Evolutionary conservation across 768 basidiomycete species (phyloP), one percentile per base, ranked within the genome.

Genomic region (Clitopilus hobsonii): DNA sequence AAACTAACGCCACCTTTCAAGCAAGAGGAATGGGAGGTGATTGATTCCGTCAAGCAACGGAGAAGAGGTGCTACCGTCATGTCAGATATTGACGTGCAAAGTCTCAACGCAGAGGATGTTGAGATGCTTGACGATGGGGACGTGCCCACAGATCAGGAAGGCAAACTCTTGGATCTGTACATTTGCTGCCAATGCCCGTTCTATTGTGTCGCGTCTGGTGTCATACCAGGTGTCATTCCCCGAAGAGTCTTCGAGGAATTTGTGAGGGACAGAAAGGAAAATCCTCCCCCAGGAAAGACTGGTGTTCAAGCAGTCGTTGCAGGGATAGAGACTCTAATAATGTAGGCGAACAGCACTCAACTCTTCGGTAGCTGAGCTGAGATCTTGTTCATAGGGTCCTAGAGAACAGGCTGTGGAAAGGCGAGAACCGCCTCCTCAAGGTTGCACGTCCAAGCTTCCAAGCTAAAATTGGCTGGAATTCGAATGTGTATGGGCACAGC

Each of bases 161-260:
- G 81, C 22, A 81, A 77, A 55, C 67, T 88, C 25, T 71, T 93
- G 38, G 89, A 93, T 67, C 75, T 92, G 25, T 93, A 88, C 63
- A 73, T 91, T 45, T 94, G 91, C 66, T 93, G 91, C 63, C 91
- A 91, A 63, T 94, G 91, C 67, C 85, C 84, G 22, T 69, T 87
- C 58, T 89, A 86, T 63, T 83, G 86, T 60, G 74, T 90, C 32
- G 85, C 81, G 1, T 89, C 87, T 22, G 76, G 79, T 14, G 72
- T 86, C 51, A 84, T 92, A 48, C 82, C 89, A 30, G 91, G 88
- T 4, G 84, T 93, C 38, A 75, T 94, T 56, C 82, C 86, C 6
- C 69, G 74, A 49, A 80, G 80, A 58, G 71, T 78, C 54, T 69
- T 89, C 60, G 83, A 89, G 27, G 84, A 84, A 56, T 81, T 89